Base-by-base conservation (phyloP, 371 early-diverging fungal genomes). In the Chytridium lagenaria region DNA sequence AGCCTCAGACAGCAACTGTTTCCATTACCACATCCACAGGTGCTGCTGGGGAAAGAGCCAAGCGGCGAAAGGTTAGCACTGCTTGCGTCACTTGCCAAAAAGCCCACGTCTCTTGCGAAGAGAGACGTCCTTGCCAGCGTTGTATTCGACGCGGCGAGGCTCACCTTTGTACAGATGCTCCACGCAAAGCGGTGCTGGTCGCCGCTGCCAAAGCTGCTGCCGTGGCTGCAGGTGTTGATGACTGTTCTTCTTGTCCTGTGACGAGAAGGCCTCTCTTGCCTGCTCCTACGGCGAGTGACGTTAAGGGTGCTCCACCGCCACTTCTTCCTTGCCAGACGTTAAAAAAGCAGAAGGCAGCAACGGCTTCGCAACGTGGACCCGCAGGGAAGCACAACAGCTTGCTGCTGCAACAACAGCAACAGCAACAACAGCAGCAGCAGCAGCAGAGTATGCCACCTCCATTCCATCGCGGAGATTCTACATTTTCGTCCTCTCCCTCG, bases 101-200 rank as follows among this genome's bases (percentile, higher is more conserved):
- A 49, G 74, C 83, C 19, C 80, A 78, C 67, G 74, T 77, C 61
- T 76, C 75, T 33, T 82, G 79, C 70, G 83, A 80, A 30, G 70
- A 68, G 22, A 72, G 51, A 23, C 76, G 82, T 5, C 82, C 82
- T 1, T 82, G 82, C 67, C 50, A 64, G 36, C 69, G 82, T 5
- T 82, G 82, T 63, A 59, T 78, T 33, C 76, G 71, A 71, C 26
- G 73, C 1, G 78, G 78, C 16, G 30, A 74, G 40, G 74, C 72
- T 16, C 71, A 77, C 51, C 55, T 71, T 28, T 82, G 82, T 64
- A 33, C 67, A n/a, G 80, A 82, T 63, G 77, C 77, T 12, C 80
- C 79, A 2, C 57, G 69, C 33, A 79, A 74, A 31, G 67, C 66
- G 10, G 66, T 66, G 66, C n/a, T 66, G 39, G 44, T 66, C 10